Conservation (phyloP, 306 rosid genomes). For the Quercus wislizeni region DNA sequence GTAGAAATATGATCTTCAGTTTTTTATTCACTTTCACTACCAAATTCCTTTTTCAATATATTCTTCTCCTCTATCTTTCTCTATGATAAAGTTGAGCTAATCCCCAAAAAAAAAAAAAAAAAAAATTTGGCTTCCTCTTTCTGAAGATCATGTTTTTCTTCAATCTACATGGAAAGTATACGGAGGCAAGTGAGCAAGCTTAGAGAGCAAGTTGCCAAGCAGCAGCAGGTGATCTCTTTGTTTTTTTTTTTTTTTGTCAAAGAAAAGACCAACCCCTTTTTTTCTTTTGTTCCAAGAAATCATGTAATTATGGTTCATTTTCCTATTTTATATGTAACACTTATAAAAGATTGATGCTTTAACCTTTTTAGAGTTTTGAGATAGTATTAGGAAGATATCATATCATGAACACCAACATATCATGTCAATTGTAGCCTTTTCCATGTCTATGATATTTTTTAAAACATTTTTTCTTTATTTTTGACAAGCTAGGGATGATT, state of each 20-base stretch:
- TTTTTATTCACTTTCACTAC: no score
- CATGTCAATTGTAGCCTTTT: no score
- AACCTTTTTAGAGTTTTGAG: no score
- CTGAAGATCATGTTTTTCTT: constrained; percentile 17
- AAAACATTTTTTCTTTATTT: no score
- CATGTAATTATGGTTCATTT: neutral
- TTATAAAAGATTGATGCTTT: no score
- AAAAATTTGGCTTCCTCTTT: no score
- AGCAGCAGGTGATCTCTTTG: constrained; percentile 66
- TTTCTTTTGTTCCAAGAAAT: neutral
- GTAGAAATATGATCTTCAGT: no score
- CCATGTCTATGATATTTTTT: no score
- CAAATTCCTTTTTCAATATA: neutral
- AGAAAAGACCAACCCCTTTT: neutral
- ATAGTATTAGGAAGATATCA: no score
- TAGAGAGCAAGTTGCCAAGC: constrained; percentile 89
- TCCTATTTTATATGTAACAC: no score
- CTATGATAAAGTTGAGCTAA: neutral
- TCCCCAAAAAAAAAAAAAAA: neutral
- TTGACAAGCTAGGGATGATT: no score
- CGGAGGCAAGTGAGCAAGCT: constrained; percentile 86
- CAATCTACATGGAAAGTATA: constrained; percentile 56
- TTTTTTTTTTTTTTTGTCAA: neutral
- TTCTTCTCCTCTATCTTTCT: constrained; percentile 2
- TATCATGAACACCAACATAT: no score